These are phyloP conservation scores for Pestalotiopsis sp. DNA, from an alignment of 2,329 filamentous ascomycete species.

Conservation along the genomic window DNA sequence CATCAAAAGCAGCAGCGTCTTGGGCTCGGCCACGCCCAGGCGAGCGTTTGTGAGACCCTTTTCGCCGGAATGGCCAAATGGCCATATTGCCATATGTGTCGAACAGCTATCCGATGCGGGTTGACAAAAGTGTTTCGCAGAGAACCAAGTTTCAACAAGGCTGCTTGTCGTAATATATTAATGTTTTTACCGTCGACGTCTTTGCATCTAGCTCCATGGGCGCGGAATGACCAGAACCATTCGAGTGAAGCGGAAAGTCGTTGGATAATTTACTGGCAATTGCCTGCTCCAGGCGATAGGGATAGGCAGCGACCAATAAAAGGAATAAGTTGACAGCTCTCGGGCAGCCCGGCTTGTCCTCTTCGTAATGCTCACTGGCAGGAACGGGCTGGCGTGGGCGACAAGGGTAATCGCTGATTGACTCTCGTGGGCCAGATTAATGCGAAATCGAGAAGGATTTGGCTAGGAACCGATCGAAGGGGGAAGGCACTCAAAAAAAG, in stretches of 20 bases:
- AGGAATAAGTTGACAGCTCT: not conserved
- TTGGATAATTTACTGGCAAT: not conserved
- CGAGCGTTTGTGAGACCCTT: conserved; percentile 66
- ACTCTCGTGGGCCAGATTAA: not conserved
- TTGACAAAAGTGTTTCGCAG: not conserved
- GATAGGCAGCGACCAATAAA: not conserved
- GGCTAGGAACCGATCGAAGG: not conserved
- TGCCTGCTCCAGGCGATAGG: not conserved
- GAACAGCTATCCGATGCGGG: not conserved
- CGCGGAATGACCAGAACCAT: conserved; percentile 22
- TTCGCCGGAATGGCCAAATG: conserved; percentile 82
- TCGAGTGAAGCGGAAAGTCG: not conserved
- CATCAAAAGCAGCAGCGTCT: conserved; percentile 29
- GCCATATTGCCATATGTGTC: conserved; percentile 56
- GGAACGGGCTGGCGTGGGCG: not conserved
- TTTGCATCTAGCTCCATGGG: conserved; percentile 34
- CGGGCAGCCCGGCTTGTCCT: not conserved
- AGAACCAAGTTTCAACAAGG: conserved; percentile 17
- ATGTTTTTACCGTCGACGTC: conserved; percentile 26
- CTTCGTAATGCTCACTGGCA: not conserved
- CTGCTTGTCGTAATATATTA: conserved; percentile 26
- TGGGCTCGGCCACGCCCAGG: conserved; percentile 48
- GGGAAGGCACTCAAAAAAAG: not conserved
- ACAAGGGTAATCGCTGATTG: not conserved
- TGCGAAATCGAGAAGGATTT: not conserved